phyloP scores from a whole-genome alignment of 2,329 filamentous ascomycete genomes.

The Nigrospora oryzae region DNA sequence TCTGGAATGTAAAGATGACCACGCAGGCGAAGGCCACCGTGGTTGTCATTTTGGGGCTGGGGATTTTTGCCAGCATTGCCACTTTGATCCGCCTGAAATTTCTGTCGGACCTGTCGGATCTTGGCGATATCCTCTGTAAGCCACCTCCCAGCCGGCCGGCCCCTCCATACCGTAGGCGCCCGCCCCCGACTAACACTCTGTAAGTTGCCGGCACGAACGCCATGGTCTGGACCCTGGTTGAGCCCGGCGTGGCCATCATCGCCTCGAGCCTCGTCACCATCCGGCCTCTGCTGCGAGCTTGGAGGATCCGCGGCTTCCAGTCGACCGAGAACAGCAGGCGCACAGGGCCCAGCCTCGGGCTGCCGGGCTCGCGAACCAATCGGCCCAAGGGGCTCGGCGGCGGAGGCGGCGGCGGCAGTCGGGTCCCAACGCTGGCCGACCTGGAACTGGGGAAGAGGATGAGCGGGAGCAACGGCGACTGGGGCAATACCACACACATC shows the following conservation, averaged over 20 bases:
- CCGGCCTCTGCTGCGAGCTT: conserved; percentile 41
- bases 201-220: conserved; percentile 39
- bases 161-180: not conserved
- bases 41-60: conserved; percentile 37
- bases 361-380: conserved; percentile 21
- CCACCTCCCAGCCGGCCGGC: conserved; percentile 3
- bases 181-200: conserved; percentile 1
- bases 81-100: conserved; percentile 44
- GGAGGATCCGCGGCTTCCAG: conserved; percentile 37
- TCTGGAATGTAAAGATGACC: conserved; percentile 46
- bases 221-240: conserved; percentile 49
- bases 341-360: conserved; percentile 15
- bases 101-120: conserved; percentile 33
- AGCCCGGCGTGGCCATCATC: conserved; percentile 46
- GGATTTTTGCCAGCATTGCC: conserved; percentile 45
- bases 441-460: conserved; percentile 18
- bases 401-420: conserved; percentile 22
- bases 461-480: not conserved
- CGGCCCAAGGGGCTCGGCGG: conserved; percentile 19
- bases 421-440: conserved; percentile 27
- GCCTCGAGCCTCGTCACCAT: conserved; percentile 47
- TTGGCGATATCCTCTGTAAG: conserved; percentile 40
- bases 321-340: conserved; percentile 26
- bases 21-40: conserved; percentile 43
- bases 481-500: not conserved